phyloP scores from a whole-genome alignment of 306 rosid species.

The Ormosia emarginata region DNA sequence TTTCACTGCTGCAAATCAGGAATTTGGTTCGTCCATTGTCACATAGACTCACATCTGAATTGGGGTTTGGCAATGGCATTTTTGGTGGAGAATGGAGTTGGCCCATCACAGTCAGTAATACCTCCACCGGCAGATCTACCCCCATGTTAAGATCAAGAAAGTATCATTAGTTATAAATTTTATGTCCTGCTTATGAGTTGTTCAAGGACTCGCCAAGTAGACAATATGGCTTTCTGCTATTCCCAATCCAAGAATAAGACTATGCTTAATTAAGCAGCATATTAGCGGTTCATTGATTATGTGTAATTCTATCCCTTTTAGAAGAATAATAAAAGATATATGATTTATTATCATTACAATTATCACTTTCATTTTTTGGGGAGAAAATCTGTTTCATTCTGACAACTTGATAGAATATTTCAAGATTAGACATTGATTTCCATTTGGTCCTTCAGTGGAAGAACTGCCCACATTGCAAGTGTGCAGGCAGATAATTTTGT shows the following conservation, averaged over 20 bases:
- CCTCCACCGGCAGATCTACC: constrained; percentile 97
- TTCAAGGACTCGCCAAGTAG: constrained; percentile 7
- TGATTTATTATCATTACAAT: constrained; percentile 13
- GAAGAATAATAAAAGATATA: background rate
- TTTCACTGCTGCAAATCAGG: constrained; percentile 42
- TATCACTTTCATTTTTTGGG: constrained; percentile 17
- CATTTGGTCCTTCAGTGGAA: background rate
- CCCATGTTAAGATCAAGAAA: constrained; percentile 49
- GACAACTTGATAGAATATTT: constrained; percentile 5
- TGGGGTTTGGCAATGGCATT: constrained; percentile 80
- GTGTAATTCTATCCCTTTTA: background rate
- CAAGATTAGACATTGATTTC: background rate
- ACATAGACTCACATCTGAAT: constrained; percentile 68
- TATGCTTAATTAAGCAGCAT: constrained; percentile 21
- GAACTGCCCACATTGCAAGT: background rate
- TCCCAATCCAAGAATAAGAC: constrained; percentile 29
- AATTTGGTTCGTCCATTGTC: constrained; percentile 92
- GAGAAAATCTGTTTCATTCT: background rate
- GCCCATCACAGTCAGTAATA: constrained; percentile 65
- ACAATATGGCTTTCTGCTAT: constrained; percentile 5
- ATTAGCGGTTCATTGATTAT: constrained; percentile 20
- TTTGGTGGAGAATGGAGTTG: constrained; percentile 81
- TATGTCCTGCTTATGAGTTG: constrained; percentile 10
- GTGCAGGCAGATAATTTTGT: background rate
- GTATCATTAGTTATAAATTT: constrained; percentile 15